Conservation (phyloP, 208 protist genomes). For the Acanthamoeba triangularis region DNA sequence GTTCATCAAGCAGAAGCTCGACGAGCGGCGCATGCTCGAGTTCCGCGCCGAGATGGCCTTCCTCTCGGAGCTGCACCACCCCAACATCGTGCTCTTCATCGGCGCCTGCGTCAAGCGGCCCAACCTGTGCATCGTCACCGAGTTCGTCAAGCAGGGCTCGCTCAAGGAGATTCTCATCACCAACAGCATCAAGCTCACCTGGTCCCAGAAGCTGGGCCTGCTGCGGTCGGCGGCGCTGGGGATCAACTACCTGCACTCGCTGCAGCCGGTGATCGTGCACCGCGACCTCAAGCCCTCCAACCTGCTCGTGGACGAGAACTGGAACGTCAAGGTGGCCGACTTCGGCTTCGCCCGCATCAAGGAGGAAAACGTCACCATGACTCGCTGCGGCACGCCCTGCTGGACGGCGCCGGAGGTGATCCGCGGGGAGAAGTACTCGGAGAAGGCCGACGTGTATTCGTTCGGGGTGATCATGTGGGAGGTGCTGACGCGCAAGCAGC, state of each 20-base stretch:
- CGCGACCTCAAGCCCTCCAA: constrained; percentile 45
- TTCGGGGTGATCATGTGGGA: constrained; percentile 50
- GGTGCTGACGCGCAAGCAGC: neutral
- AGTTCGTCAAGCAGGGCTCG: constrained; percentile 46
- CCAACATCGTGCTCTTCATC: constrained; percentile 71
- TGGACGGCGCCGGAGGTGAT: constrained; percentile 49
- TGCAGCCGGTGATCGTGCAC: constrained; percentile 24
- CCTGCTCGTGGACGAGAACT: constrained; percentile 63
- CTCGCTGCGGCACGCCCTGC: constrained; percentile 9
- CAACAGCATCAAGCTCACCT: constrained; percentile 1
- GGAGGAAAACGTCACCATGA: constrained; percentile 42
- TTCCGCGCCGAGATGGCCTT: constrained; percentile 60
- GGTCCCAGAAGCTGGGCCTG: neutral
- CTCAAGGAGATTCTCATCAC: constrained; percentile 34
- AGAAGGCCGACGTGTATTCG: constrained; percentile 41
- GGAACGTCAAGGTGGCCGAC: constrained; percentile 66
- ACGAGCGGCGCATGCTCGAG: constrained; percentile 50
- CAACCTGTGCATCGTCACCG: constrained; percentile 65
- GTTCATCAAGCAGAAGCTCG: constrained; percentile 66
- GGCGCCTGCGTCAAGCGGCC: constrained; percentile 41
- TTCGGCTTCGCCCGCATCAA: constrained; percentile 52
- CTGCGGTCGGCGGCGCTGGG: neutral
- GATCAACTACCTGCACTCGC: constrained; percentile 48
- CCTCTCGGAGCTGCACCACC: constrained; percentile 41
- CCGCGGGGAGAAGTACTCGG: constrained; percentile 17